These are phyloP conservation scores for Solanum lignicaule DNA, from an alignment of 257 asterid genomes.

Conservation along the genomic window DNA sequence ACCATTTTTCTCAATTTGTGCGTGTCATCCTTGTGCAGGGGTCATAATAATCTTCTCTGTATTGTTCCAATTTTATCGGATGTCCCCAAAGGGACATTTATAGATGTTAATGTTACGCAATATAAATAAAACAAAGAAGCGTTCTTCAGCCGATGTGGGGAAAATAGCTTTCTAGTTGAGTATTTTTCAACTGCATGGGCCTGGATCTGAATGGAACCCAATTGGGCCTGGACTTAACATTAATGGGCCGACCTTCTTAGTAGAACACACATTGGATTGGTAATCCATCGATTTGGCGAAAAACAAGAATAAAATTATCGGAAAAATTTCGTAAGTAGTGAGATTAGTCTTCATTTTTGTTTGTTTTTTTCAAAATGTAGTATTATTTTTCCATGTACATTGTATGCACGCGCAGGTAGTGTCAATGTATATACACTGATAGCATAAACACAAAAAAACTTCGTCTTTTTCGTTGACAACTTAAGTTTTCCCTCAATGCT, in stretches of 20 bases:
- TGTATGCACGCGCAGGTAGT: background rate
- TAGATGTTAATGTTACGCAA: fast-evolving
- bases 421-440: no score
- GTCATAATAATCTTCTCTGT: conserved; percentile 37
- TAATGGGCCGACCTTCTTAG: background rate
- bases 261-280: background rate
- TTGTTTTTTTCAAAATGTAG: no score
- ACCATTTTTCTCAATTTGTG: conserved; percentile 29
- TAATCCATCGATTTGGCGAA: background rate
- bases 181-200: background rate
- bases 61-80: conserved; percentile 35
- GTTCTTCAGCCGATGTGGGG: background rate
- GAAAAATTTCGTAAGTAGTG: background rate
- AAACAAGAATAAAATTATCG: no score
- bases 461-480: no score
- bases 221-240: background rate
- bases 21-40: conserved; percentile 40
- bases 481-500: no score
- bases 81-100: conserved; percentile 21
- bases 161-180: background rate
- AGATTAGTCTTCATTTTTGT: background rate
- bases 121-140: background rate
- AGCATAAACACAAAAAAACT: no score
- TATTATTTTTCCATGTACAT: no score
- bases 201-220: background rate